These are phyloP conservation scores for Halophytophthora batemanensis DNA, from an alignment of 352 stramenopile genomes.

Conservation along the genomic window DNA sequence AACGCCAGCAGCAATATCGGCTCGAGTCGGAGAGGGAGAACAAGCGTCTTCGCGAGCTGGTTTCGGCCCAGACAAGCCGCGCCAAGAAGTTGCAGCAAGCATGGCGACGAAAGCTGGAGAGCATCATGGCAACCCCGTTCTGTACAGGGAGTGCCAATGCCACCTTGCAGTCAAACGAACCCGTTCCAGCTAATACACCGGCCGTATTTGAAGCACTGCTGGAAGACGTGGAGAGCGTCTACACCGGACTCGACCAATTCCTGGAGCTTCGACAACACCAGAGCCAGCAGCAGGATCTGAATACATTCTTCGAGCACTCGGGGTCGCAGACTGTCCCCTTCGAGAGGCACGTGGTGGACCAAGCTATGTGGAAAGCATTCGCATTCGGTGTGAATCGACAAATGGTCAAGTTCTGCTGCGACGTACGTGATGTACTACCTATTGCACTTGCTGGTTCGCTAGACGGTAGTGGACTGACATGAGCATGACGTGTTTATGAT, in stretches of 20 bases:
- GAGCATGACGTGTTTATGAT: background rate
- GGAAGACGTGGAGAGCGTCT: slow-evolving; percentile 5
- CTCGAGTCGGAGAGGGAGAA: slow-evolving; percentile 18
- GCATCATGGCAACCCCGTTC: background rate
- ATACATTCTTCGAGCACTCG: slow-evolving; percentile 11
- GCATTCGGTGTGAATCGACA: slow-evolving; percentile 6
- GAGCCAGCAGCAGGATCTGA: background rate
- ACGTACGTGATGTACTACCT: background rate
- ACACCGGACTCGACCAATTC: slow-evolving; percentile 12
- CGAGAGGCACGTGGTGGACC: slow-evolving; percentile 7
- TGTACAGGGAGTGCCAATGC: slow-evolving; percentile 3
- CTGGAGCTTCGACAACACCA: background rate
- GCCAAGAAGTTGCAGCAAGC: slow-evolving; percentile 15
- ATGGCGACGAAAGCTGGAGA: slow-evolving; percentile 17
- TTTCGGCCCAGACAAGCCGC: slow-evolving; percentile 12
- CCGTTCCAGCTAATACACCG: slow-evolving; percentile 1
- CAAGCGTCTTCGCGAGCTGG: slow-evolving; percentile 13
- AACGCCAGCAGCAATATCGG: slow-evolving; percentile 13
- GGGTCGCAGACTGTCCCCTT: slow-evolving; percentile 16
- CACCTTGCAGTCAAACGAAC: background rate
- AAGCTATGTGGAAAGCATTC: slow-evolving; percentile 11
- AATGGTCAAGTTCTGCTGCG: slow-evolving; percentile 2
- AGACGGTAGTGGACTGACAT: background rate
- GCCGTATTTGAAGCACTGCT: slow-evolving; percentile 5
- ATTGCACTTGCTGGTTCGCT: background rate